Base-by-base conservation (phyloP, 2,329 filamentous ascomycete species). In the Botrytis tulipae region DNA sequence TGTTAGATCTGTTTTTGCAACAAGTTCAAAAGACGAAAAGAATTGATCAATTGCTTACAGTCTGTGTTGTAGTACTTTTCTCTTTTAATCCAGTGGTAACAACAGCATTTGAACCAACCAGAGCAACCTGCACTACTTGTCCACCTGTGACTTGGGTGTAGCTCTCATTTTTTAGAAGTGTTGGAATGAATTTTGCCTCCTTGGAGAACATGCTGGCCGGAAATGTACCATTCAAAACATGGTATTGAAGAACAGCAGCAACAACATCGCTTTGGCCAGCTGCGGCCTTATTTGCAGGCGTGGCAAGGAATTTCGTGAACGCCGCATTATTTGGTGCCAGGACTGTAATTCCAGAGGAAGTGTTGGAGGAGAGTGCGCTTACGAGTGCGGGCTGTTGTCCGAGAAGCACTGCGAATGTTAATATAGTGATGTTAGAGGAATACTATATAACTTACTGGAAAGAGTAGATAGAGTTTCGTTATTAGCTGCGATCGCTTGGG, bases 81-180 rank as follows among this genome's bases (percentile, higher is more conserved):
- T 72, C 70, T n/a, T 68, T 68, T n/a, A 72, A 68, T 4, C 71
- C 71, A 37, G 70, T 68, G 35, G 71, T 68, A 9, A 72, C 48
- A 40, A 72, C 62, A 22, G 71, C 62, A 46, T 59, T 68, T 51
- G 61, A 59, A 22, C 62, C 71, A 46, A 48, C 51, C 40, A 72
- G n/a, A 29, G 62, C 48, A 60, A 68, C 78, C 61, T 79, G 74
- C 37, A 88, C 83, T 71, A 83, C 83, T 76, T 88, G 86, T 3
- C 87, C 86, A 60, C 81, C 82, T 6, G 85, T 85, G 54, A 88
- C 85, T 77, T 86, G 87, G 51, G 83, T 85, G 80, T 83, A 87
- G 35, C 77, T 79, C 16, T 81, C 51, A 57, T 82, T 80, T 10
- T 78, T 82, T 65, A 88, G 81, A 29, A 87, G 82, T 1, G 85